Conservation (phyloP, 805 yeast genomes). For the Brettanomyces anomalus region DNA sequence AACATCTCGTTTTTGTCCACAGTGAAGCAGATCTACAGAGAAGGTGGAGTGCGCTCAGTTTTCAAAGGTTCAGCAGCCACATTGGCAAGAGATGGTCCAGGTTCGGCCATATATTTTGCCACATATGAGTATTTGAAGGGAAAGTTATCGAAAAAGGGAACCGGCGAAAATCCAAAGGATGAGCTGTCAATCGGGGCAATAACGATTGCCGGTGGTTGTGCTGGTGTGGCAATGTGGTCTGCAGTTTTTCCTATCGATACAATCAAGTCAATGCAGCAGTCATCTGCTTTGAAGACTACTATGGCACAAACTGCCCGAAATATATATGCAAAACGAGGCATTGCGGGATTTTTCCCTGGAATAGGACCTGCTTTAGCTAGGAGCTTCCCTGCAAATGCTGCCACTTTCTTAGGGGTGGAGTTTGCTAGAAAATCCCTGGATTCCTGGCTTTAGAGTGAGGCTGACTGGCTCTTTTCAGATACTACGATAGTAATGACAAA, state of each 20-base stretch:
- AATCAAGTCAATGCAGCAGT: conserved; percentile 75
- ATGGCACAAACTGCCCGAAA: conserved; percentile 57
- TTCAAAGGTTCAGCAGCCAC: conserved; percentile 92
- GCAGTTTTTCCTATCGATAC: conserved; percentile 96
- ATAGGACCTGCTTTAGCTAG: conserved; percentile 91
- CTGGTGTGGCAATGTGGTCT: conserved; percentile 96
- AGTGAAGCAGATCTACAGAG: conserved; percentile 55
- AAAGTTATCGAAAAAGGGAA: conserved; percentile 33
- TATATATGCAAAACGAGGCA: conserved; percentile 69
- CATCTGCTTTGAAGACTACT: conserved; percentile 44
- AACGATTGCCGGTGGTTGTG: conserved; percentile 87
- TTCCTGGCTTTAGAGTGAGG: neutral
- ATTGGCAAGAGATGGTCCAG: conserved; percentile 94
- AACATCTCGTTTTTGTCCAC: conserved; percentile 46
- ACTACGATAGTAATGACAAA: too few relatives aligned
- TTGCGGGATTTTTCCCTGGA: conserved; percentile 95
- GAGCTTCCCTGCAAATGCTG: conserved; percentile 99
- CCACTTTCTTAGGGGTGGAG: conserved; percentile 94
- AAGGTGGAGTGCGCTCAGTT: conserved; percentile 78
- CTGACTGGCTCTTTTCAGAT: too few relatives aligned
- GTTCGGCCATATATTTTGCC: conserved; percentile 91
- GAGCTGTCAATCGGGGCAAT: conserved; percentile 64
- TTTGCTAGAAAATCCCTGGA: conserved; percentile 37
- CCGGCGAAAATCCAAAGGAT: conserved; percentile 33
- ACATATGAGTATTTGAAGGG: conserved; percentile 80